Conservation (phyloP, 345 rosid genomes). For the Heritiera littoralis region DNA sequence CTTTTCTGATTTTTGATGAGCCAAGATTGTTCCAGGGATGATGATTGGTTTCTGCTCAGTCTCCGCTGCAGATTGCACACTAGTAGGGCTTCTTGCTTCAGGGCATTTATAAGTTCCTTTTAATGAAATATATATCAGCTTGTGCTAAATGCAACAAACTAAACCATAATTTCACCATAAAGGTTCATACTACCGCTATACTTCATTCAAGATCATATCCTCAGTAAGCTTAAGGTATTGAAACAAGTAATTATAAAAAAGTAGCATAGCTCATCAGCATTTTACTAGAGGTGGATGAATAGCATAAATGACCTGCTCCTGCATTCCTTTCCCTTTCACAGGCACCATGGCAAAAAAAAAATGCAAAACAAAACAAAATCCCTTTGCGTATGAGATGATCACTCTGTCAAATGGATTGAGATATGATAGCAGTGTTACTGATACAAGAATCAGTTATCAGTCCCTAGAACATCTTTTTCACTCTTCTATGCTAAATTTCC, state of each 20-base stretch:
- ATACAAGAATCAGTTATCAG: background rate
- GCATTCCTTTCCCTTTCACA: background rate
- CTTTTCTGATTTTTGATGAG: constrained; percentile 16
- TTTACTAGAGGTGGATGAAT: background rate
- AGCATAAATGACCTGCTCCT: background rate
- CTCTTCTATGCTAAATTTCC: background rate
- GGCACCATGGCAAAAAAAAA: background rate
- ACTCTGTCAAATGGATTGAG: background rate
- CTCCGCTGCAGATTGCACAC: constrained; percentile 35
- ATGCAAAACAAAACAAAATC: background rate
- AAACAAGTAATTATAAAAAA: background rate
- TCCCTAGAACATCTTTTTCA: background rate
- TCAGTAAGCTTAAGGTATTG: background rate
- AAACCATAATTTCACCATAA: background rate
- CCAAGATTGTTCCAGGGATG: constrained; percentile 1
- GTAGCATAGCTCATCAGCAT: background rate
- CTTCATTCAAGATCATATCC: background rate
- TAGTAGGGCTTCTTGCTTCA: constrained; percentile 52
- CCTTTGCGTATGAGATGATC: background rate
- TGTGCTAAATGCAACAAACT: background rate
- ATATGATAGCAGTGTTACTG: background rate
- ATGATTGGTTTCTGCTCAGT: constrained; percentile 27
- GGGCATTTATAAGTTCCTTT: constrained; percentile 45
- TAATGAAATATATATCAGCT: constrained; percentile 4
- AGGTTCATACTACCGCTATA: background rate